Evolutionary conservation across 2,329 filamentous ascomycete species (phyloP), one percentile per base, ranked within the genome.

Genomic region (Fusarium buxicola): DNA sequence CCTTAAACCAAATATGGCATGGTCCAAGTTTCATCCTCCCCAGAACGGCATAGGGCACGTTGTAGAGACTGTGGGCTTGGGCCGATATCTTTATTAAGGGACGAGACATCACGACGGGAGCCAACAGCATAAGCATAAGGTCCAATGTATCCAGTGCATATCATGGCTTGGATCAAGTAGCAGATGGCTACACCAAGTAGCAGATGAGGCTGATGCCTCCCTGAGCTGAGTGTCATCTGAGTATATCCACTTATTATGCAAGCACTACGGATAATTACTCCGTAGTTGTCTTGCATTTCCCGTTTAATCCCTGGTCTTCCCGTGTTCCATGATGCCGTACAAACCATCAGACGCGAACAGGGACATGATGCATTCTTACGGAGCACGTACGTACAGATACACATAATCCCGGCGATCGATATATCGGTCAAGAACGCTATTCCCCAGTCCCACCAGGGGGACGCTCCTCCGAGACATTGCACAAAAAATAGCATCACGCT

Each of bases 81-180:
- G 28, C 31, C 21, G 18, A 39, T 15, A 25, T 10, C 30, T 50
- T 43, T 52, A 46, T 63, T 63, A 66, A 66, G 63, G 62, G 50
- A 41, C 24, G 30, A 38, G 32, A 28, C 30, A 34, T 35, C 39
- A 62, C 39, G 21, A 31, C 25, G 27, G 27, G 40, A 53, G 35
- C 61, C 47, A 63, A 51, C 57, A 51, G 46, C 56, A 62, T 56
- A 38, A n/a, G n/a, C n/a, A n/a, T n/a, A n/a, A n/a, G n/a, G n/a
- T n/a, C n/a, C n/a, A n/a, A n/a, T 21, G 21, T 21, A 21, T 21
- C 21, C n/a, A n/a, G n/a, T n/a, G 6, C 21, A 21, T 6, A 21
- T 46, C 35, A 35, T 27, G 24, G 30, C 28, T 62, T 47, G 43
- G 43, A 34, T 30, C n/a, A n/a, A n/a, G n/a, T n/a, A n/a, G n/a